Conservation (phyloP, 108 stramenopile species). For the Discostella pseudostelligera region DNA sequence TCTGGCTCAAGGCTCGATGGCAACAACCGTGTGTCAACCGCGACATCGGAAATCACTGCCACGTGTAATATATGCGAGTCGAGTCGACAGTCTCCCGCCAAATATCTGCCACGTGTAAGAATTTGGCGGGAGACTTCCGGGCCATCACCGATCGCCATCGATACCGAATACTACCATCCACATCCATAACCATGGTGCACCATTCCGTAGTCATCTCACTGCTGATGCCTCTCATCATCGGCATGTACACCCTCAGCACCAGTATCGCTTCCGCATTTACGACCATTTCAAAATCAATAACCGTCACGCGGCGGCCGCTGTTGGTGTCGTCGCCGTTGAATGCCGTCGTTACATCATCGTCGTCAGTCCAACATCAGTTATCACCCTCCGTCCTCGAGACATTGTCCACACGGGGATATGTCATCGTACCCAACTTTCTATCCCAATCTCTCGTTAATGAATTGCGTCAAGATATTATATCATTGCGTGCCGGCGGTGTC, state of each 20-base stretch:
- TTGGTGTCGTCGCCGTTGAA: not conserved
- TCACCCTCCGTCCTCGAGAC: conserved; percentile 18
- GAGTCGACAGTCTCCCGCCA: too few relatives aligned
- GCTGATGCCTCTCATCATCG: not conserved
- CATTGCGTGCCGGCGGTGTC: conserved; percentile 41
- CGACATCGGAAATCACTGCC: too few relatives aligned
- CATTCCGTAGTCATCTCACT: not conserved
- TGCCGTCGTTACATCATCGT: not conserved
- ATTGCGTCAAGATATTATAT: conserved; percentile 53
- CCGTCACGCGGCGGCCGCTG: not conserved
- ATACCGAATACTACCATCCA: too few relatives aligned
- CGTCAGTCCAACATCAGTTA: conserved; percentile 18
- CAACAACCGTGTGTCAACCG: too few relatives aligned
- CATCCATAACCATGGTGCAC: too few relatives aligned
- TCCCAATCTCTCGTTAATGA: conserved; percentile 48
- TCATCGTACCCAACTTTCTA: conserved; percentile 61
- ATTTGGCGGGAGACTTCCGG: too few relatives aligned
- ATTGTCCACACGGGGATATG: conserved; percentile 52
- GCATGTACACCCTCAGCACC: conserved; percentile 1
- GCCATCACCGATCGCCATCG: too few relatives aligned
- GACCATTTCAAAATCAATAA: not conserved
- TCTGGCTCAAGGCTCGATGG: too few relatives aligned
- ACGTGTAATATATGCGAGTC: too few relatives aligned
- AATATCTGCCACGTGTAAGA: too few relatives aligned
- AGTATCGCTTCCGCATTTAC: conserved; percentile 7